Evolutionary conservation across 768 basidiomycete genomes (phyloP).

Genomic region (Neoboletus subvelutipes): DNA sequence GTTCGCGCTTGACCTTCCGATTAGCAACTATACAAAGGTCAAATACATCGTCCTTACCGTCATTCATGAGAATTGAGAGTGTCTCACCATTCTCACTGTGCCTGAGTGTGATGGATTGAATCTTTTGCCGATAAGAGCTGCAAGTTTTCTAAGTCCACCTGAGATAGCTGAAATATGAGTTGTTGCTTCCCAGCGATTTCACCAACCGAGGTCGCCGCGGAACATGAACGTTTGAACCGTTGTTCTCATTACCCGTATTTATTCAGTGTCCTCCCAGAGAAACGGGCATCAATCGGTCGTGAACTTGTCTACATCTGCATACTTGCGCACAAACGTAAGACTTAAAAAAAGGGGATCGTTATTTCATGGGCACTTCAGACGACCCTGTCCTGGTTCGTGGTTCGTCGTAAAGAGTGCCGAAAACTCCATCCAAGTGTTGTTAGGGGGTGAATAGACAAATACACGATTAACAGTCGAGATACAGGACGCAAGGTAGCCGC

Average conservation of each 20-base stretch:
- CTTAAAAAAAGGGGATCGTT: not conserved
- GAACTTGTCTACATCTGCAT: not conserved
- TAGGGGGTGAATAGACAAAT: conserved; percentile 9
- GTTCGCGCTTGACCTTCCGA: not conserved
- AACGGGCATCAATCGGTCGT: not conserved
- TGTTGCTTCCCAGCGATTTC: not conserved
- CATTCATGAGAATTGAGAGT: not conserved
- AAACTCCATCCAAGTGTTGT: conserved; percentile 1
- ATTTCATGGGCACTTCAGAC: not conserved
- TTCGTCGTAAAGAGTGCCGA: not conserved
- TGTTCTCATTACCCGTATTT: not conserved
- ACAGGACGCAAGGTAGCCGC: conserved; percentile 27
- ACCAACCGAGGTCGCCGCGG: not conserved
- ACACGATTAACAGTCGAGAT: conserved; percentile 22
- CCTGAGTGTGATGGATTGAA: not conserved
- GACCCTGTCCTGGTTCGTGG: not conserved
- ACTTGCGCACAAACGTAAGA: not conserved
- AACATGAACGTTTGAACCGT: not conserved
- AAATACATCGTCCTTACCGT: not conserved
- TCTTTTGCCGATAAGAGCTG: not conserved
- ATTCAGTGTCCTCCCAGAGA: not conserved
- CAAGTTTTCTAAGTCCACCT: not conserved
- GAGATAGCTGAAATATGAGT: not conserved
- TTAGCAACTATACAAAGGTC: not conserved
- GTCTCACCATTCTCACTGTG: not conserved